Conservation (phyloP, 441 rosid genomes). For the Sinapis alba region DNA sequence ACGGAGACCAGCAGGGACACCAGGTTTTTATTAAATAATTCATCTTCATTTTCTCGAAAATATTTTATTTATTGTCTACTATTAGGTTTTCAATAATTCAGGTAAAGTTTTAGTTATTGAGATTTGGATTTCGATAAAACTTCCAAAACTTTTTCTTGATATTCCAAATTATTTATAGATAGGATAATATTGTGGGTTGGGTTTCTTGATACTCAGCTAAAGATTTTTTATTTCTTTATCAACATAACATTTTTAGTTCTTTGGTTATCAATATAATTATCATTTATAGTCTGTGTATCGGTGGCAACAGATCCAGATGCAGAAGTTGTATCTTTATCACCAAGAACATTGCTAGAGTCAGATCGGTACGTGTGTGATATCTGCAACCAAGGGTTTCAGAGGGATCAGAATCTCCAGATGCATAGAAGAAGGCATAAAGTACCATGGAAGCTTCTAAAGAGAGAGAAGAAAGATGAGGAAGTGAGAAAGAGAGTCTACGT, state of each 20-base stretch:
- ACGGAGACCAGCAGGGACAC: slow-evolving; percentile 91
- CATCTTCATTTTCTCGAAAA: neutral
- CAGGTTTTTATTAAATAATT: slow-evolving; percentile 47
- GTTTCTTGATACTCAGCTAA: neutral
- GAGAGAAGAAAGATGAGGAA: slow-evolving; percentile 58
- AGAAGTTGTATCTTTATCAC: slow-evolving; percentile 83
- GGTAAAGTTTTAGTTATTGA: neutral
- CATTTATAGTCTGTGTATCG: neutral
- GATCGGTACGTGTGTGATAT: slow-evolving; percentile 94
- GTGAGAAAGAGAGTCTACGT: slow-evolving; percentile 66
- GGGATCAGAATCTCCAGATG: slow-evolving; percentile 97
- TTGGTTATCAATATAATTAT: neutral
- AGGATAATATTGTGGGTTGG: neutral
- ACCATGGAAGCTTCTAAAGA: slow-evolving; percentile 64
- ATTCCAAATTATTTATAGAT: neutral
- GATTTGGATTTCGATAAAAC: neutral
- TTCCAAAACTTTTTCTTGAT: neutral
- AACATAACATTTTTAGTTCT: neutral
- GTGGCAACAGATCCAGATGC: slow-evolving; percentile 82
- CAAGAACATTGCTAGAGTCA: slow-evolving; percentile 82
- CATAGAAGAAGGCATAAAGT: slow-evolving; percentile 80
- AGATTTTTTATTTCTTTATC: neutral
- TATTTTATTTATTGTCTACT: neutral
- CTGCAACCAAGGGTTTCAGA: slow-evolving; percentile 94
- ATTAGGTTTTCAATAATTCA: slow-evolving; percentile 25